These are phyloP conservation scores for Fusarium odoratissimum DNA, from an alignment of 2,329 filamentous ascomycete species.

Conservation along the genomic window DNA sequence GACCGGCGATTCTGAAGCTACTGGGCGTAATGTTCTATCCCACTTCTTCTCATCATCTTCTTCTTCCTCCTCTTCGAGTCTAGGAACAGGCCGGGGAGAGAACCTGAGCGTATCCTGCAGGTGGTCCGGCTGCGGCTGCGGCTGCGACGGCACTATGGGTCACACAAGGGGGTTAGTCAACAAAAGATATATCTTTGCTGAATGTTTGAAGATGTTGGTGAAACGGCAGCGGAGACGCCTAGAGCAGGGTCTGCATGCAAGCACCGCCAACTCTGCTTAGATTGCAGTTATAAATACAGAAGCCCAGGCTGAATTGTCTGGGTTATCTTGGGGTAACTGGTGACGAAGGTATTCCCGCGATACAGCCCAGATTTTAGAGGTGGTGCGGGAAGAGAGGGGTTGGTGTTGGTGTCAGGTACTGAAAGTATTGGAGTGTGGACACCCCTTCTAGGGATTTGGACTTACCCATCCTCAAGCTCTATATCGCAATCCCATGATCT, in stretches of 20 bases:
- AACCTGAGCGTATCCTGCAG: conserved; percentile 64
- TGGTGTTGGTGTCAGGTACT: conserved; percentile 28
- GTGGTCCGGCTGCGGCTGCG: conserved; percentile 68
- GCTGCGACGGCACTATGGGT: conserved; percentile 67
- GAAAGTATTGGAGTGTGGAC: conserved; percentile 22
- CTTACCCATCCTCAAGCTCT: conserved; percentile 52
- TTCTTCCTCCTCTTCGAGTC: conserved; percentile 66
- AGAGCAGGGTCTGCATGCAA: conserved; percentile 22
- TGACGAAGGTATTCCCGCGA: conserved; percentile 43
- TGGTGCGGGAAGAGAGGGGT: conserved; percentile 41
- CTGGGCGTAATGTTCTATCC: conserved; percentile 64
- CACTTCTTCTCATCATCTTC: conserved; percentile 63
- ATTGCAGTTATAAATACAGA: background rate
- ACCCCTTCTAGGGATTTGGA: conserved; percentile 35
- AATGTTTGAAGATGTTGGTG: conserved; percentile 34
- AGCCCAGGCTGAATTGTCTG: conserved; percentile 1
- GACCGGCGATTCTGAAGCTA: conserved; percentile 55
- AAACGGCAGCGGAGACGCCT: conserved; percentile 32
- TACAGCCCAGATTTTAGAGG: conserved; percentile 31
- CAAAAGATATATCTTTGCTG: conserved; percentile 26
- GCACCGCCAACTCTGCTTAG: conserved; percentile 1
- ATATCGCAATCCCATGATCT: conserved; percentile 49
- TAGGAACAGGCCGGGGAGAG: conserved; percentile 61
- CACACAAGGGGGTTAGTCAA: conserved; percentile 44
- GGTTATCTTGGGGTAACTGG: conserved; percentile 3